These are phyloP conservation scores for Xerocomellus chrysenteron DNA, from an alignment of 768 basidiomycete genomes.

Conservation along the genomic window DNA sequence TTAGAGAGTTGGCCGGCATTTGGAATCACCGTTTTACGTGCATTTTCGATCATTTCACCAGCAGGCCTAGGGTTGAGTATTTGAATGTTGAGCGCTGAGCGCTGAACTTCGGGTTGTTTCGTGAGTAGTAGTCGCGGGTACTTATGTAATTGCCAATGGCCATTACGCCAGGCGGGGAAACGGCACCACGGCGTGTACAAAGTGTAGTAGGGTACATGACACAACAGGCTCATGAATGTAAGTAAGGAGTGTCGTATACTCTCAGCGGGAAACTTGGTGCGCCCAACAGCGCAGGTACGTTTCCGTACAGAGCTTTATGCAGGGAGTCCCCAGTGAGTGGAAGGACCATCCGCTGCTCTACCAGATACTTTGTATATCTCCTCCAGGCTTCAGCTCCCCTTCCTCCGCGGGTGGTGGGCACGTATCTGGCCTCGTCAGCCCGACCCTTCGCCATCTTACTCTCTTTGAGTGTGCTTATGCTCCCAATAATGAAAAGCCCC, in stretches of 20 bases:
- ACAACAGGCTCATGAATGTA: slow-evolving; percentile 7
- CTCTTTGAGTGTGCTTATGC: slow-evolving; percentile 57
- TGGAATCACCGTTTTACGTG: slow-evolving; percentile 9
- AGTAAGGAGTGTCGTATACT: slow-evolving; percentile 4
- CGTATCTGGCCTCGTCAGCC: slow-evolving; percentile 8
- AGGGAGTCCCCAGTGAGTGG: slow-evolving; percentile 44
- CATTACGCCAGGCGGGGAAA: background rate
- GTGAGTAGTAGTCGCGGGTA: background rate
- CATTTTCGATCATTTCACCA: slow-evolving; percentile 11
- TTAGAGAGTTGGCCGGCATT: background rate
- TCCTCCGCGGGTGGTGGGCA: slow-evolving; percentile 26
- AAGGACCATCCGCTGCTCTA: slow-evolving; percentile 52
- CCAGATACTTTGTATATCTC: slow-evolving; percentile 58
- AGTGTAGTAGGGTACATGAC: background rate
- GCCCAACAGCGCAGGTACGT: slow-evolving; percentile 8
- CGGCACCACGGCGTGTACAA: slow-evolving; percentile 1
- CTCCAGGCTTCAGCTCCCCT: slow-evolving; percentile 58
- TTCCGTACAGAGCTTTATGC: slow-evolving; percentile 34
- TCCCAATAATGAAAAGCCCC: slow-evolving; percentile 81
- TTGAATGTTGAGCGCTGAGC: slow-evolving; percentile 1
- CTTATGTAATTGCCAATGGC: slow-evolving; percentile 1
- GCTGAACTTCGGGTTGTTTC: background rate
- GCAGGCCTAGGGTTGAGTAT: background rate
- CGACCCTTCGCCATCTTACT: slow-evolving; percentile 38
- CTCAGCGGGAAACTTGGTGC: slow-evolving; percentile 5